These are phyloP conservation scores for Rehmannia glutinosa DNA, from an alignment of 257 asterid genomes.

Conservation along the genomic window DNA sequence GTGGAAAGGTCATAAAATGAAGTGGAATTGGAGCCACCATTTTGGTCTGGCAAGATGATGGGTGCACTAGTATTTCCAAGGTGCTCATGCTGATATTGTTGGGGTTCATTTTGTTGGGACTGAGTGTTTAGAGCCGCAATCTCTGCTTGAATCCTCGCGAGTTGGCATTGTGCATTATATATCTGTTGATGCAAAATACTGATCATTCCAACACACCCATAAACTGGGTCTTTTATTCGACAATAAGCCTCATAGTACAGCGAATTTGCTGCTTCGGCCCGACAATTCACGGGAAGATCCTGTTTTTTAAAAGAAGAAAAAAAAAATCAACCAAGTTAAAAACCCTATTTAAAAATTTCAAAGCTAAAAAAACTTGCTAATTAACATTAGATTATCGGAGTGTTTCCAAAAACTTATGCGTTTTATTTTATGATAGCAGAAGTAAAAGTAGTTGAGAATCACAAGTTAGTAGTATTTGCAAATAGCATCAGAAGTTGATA, in stretches of 20 bases:
- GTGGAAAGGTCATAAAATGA: conserved; percentile 14
- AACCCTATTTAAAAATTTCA: not conserved
- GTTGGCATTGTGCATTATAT: conserved; percentile 29
- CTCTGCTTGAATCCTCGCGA: conserved; percentile 49
- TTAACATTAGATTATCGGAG: too few relatives aligned
- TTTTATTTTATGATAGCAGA: too few relatives aligned
- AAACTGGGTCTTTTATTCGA: conserved; percentile 52
- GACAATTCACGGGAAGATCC: conserved; percentile 48
- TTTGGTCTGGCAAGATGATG: not conserved
- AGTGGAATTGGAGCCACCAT: not conserved
- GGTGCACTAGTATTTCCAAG: too few relatives aligned
- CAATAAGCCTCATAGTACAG: conserved; percentile 60
- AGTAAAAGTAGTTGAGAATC: too few relatives aligned
- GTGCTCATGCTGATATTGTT: not conserved
- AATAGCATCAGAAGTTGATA: too few relatives aligned
- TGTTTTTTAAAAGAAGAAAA: not conserved
- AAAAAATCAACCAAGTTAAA: not conserved
- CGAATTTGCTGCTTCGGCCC: conserved; percentile 52
- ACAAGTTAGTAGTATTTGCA: too few relatives aligned
- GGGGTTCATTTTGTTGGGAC: not conserved
- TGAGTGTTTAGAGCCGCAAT: conserved; percentile 16
- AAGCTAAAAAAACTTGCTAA: too few relatives aligned
- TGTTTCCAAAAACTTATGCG: too few relatives aligned
- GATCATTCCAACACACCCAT: conserved; percentile 59
- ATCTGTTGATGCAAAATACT: conserved; percentile 42